Base-by-base conservation (phyloP, 306 rosid genomes). In the Fagus crenata region DNA sequence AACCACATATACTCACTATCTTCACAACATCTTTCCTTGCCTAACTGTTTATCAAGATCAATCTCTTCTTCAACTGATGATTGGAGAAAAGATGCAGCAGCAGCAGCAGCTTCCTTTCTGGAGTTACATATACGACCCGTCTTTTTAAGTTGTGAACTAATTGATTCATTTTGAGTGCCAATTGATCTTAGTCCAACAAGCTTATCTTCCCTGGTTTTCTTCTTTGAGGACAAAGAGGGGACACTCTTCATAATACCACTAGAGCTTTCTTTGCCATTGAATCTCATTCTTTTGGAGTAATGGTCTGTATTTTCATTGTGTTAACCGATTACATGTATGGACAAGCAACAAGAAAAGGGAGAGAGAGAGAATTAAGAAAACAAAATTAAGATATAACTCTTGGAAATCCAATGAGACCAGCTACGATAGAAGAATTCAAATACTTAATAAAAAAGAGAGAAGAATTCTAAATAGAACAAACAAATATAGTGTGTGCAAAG, bases 161-260 rank as follows among this genome's bases (percentile, higher is more conserved):
- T 64, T 72, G 51, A 13, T 46, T 5, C 49, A 75, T 35, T 53
- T 32, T 11, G 53, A 43, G 28, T 72, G 28, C 56, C 51, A 5
- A 64, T 12, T 49, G 58, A 67, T 72, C 49, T 53, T 60, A 76
- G 55, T 82, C 76, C 28, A 3, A 61, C 65, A 5, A 22, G 75
- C 76, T 71, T 35, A 33, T 73, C 41, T 71, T 78, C 42, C 17
- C 8, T 59, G 43, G 2, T 39, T 31, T 81, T 55, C 84, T 78
- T 78, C 84, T 75, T 69, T 73, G 67, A 31, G 41, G 67, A 32
- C n/a, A 33, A 60, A 12, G 67, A n/a, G 7, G 37, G 11, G 40
- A 18, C 17, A 11, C n/a, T 60, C 67, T 60, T 60, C 67, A 11
- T 13, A 32, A 60, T 9, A 60, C 17, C 67, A 32, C 67, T 36